These are phyloP conservation scores for Pseudofabraea citricarpa DNA, from an alignment of 2,329 filamentous ascomycete species.

Conservation along the genomic window DNA sequence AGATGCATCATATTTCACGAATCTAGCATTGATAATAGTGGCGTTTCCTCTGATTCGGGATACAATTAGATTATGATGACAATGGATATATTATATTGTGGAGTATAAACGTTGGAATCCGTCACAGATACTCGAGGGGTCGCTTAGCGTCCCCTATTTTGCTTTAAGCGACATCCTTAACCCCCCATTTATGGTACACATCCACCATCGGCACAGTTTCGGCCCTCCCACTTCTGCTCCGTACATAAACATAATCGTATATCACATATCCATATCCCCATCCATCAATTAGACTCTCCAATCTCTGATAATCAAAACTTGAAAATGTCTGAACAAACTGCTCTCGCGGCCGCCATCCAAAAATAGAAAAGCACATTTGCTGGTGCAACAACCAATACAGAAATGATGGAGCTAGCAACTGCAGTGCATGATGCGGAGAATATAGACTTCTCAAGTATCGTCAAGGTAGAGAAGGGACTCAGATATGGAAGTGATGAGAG, in stretches of 20 bases:
- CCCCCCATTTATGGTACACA: too few species aligned
- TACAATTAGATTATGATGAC: too few species aligned
- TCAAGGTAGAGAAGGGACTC: background rate
- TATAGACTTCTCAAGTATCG: background rate
- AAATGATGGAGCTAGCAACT: conserved; percentile 1
- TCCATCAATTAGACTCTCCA: background rate
- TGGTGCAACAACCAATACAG: background rate
- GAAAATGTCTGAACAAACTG: background rate
- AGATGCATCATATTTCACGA: too few species aligned
- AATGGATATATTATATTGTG: too few species aligned
- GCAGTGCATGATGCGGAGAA: background rate
- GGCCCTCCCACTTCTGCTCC: conserved; percentile 1
- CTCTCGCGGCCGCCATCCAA: conserved; percentile 1
- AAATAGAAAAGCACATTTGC: conserved; percentile 1
- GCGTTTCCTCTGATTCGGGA: too few species aligned
- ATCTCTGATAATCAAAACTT: background rate
- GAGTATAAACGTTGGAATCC: too few species aligned
- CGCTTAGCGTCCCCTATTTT: too few species aligned
- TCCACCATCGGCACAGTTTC: conserved; percentile 6
- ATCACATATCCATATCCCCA: background rate
- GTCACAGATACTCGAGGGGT: too few species aligned
- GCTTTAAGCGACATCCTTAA: too few species aligned
- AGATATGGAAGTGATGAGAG: conserved; percentile 1
- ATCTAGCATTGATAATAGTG: too few species aligned
- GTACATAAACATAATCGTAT: background rate